Conservation (phyloP, 148 eudicot genomes). For the Vaccinium macrocarpon region DNA sequence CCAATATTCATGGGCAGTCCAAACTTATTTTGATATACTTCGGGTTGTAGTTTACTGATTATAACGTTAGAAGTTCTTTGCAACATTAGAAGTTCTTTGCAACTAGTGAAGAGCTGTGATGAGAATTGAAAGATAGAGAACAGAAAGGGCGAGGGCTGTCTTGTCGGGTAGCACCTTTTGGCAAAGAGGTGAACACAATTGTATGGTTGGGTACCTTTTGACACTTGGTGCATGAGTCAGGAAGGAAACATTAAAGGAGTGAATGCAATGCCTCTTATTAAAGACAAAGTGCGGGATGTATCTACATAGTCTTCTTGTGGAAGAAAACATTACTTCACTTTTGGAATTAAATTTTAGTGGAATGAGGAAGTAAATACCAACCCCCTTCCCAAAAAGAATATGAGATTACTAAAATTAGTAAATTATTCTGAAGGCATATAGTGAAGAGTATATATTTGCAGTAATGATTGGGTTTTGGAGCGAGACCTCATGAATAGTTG, state of each 20-base stretch:
- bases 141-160: not conserved
- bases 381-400: not conserved
- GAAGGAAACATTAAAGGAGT: not conserved
- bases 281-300: not conserved
- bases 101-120: not conserved
- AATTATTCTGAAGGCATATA: not conserved
- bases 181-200: not conserved
- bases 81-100: not conserved
- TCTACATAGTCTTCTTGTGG: not conserved
- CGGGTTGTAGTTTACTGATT: not conserved
- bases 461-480: not conserved
- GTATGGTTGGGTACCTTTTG: not conserved
- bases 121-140: not conserved
- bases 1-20: not conserved
- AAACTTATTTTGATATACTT: not conserved
- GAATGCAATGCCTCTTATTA: not conserved
- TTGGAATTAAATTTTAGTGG: not conserved
- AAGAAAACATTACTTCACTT: not conserved
- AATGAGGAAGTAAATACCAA: not conserved
- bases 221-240: not conserved
- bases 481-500: not conserved
- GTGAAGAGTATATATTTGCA: not conserved
- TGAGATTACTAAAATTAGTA: not conserved
- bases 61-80: not conserved
- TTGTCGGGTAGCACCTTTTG: not conserved